phyloP scores from a whole-genome alignment of 2,329 filamentous ascomycete species.

The Trichoderma lentiforme region DNA sequence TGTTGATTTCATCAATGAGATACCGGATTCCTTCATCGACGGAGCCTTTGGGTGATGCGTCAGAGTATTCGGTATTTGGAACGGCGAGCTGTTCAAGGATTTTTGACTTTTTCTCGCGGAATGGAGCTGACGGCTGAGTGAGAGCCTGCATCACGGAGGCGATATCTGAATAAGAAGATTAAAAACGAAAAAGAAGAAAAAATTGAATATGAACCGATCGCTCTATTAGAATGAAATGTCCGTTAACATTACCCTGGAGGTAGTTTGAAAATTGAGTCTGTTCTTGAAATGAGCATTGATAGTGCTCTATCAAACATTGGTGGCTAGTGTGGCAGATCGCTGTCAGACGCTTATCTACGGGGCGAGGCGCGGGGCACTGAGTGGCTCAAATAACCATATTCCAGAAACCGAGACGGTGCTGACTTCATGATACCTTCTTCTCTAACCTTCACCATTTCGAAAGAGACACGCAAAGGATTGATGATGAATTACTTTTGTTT shows the following conservation, averaged over 20 bases:
- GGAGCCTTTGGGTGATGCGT: slow-evolving; percentile 84
- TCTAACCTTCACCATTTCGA: neutral
- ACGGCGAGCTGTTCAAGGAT: slow-evolving; percentile 69
- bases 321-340: neutral
- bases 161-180: neutral
- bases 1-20: slow-evolving; percentile 77
- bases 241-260: neutral
- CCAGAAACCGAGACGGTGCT: neutral
- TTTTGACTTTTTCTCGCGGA: slow-evolving; percentile 55
- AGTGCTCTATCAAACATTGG: neutral
- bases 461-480: neutral
- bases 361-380: neutral
- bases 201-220: neutral
- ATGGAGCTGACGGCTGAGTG: neutral
- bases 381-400: slow-evolving; percentile 1
- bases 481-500: neutral
- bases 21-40: slow-evolving; percentile 75
- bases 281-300: neutral
- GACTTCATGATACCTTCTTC: neutral
- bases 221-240: neutral
- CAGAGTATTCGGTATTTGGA: slow-evolving; percentile 69
- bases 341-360: slow-evolving; percentile 11
- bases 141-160: neutral
- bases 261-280: neutral
- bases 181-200: neutral